Evolutionary conservation across 169 alveolate species (phyloP).

Genomic region (Eimeria necatrix): DNA sequence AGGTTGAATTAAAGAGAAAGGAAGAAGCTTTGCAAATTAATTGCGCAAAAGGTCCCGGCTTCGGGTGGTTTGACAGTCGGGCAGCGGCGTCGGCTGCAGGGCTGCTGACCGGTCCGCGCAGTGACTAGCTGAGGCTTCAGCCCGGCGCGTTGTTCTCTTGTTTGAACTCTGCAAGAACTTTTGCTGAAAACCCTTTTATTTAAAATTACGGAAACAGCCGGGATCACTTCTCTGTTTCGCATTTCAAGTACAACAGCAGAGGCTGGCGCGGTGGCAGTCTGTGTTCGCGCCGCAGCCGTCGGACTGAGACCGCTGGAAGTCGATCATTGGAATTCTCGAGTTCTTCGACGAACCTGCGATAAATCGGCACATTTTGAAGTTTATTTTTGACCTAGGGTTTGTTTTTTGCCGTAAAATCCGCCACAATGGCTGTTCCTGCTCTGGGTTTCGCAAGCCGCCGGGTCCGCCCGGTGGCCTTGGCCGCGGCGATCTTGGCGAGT

Average conservation of each 20-base stretch:
- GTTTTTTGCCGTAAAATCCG: neutral
- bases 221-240: constrained; percentile 11
- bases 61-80: neutral
- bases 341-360: neutral
- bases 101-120: constrained; percentile 48
- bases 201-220: neutral
- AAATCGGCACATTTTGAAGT: neutral
- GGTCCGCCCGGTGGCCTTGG: constrained; percentile 6
- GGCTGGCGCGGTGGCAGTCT: constrained; percentile 29
- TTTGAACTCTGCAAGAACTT: neutral
- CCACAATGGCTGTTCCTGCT: constrained; percentile 37
- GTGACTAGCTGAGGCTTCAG: constrained; percentile 61
- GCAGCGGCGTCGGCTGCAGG: constrained; percentile 49
- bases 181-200: constrained; percentile 6
- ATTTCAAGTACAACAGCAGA: neutral
- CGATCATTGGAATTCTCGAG: neutral
- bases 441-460: constrained; percentile 8
- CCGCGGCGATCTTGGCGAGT: constrained; percentile 46
- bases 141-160: neutral
- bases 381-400: neutral
- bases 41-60: neutral
- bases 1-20: neutral
- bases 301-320: neutral
- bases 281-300: neutral
- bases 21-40: neutral